phyloP scores from a whole-genome alignment of 305 asterid species.

The Rubia occidens region DNA sequence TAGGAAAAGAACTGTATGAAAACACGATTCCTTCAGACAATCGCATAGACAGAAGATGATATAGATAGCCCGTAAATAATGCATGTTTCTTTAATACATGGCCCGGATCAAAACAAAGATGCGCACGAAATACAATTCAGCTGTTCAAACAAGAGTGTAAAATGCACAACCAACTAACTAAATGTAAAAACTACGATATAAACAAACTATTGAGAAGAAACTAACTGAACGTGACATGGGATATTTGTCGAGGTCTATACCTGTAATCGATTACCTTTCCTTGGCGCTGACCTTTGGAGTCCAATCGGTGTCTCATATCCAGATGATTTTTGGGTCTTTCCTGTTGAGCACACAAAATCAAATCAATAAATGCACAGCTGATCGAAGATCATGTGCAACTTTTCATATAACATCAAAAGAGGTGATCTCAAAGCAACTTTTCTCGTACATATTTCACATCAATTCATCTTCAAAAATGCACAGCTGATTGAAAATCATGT shows the following conservation, averaged over 20 bases:
- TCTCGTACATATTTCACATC: background rate
- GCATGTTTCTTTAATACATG: background rate
- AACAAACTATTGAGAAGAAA: background rate
- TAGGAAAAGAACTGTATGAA: conserved; percentile 2
- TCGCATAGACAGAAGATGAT: background rate
- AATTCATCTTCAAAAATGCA: background rate
- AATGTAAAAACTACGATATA: background rate
- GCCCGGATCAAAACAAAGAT: background rate
- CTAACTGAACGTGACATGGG: background rate
- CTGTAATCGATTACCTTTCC: conserved; percentile 95
- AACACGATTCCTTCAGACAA: conserved; percentile 2
- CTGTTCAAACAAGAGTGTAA: background rate
- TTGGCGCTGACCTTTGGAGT: conserved; percentile 93
- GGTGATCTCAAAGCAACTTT: conserved; percentile 1
- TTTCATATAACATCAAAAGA: background rate
- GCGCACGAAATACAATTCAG: background rate
- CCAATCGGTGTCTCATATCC: conserved; percentile 93
- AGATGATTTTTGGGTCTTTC: conserved; percentile 93
- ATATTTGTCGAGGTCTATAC: conserved; percentile 26
- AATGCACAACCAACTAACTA: background rate
- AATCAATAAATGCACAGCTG: conserved; percentile 1
- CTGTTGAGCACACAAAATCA: conserved; percentile 28
- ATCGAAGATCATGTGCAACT: background rate
- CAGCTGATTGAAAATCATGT: background rate
- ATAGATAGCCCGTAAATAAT: background rate